Base-by-base conservation (phyloP, 2,329 filamentous ascomycete species). In the Fusarium miscanthi region DNA sequence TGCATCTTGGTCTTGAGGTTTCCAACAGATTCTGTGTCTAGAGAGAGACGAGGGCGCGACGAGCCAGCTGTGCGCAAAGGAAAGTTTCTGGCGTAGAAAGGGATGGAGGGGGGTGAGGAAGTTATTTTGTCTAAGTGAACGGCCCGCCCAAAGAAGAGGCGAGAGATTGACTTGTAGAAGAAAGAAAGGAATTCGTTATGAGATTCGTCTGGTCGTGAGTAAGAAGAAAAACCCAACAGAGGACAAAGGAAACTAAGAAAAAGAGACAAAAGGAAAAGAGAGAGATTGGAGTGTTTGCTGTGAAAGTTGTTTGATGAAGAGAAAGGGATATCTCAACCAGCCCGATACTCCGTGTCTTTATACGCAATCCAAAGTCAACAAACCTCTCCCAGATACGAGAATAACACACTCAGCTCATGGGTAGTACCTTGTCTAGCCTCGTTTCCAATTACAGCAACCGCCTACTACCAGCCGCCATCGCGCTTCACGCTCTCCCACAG, bases 61-160 rank as follows among this genome's bases (percentile, higher is more conserved):
- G 77, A 78, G 70, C 79, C 77, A 45, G 81, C 80, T 60, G 84
- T 86, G 65, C 80, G 83, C 75, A 83, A 69, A 74, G 84, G 79
- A 76, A 84, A 68, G 76, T 82, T 80, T 74, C 82, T 81, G 76
- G 83, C 78, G 79, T 85, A 81, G 78, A 84, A 75, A 74, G 84
- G 78, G 80, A 82, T 77, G 59, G 76, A 76, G 67, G 79, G 69
- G 45, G 73, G 27, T 59, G 79, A 77, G 72, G 78, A 78, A 72
- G 75, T 51, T 82, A 83, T 82, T 54, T 77, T 82, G 79, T 69
- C 66, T 38, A 62, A 52, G 48, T 45, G 53, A 66, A 57, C 33
- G 46, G 31, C 77, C 62, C 75, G 77, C 76, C 73, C 61, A 63
- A 58, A 64, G 49, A 37, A 67, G 69, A 77, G 74, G 65, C 63